Evolutionary conservation across 139 green algal species (phyloP).

Genomic region (Desmodesmus armatus): DNA sequence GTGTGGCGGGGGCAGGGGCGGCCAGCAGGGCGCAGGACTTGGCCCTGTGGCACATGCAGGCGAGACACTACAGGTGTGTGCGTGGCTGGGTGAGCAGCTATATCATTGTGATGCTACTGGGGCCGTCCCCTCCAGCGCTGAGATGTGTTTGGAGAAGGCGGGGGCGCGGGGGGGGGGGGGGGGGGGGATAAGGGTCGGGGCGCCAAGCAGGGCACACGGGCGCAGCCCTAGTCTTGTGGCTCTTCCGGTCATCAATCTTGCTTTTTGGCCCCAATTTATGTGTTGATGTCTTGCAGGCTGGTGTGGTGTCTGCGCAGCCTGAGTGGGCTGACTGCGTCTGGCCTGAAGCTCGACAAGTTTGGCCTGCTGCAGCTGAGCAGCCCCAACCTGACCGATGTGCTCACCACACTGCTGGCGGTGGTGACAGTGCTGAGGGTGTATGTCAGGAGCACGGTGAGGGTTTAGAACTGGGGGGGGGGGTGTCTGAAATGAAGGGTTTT

Average conservation of each 20-base stretch:
- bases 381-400: slow-evolving; percentile 11
- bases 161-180: too few relatives aligned
- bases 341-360: slow-evolving; percentile 10
- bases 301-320: slow-evolving; percentile 19
- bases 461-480: too few relatives aligned
- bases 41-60: slow-evolving; percentile 29
- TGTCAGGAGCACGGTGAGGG: slow-evolving; percentile 25
- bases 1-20: background rate
- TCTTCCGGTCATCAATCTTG: too few relatives aligned
- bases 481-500: background rate
- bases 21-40: slow-evolving; percentile 17
- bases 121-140: too few relatives aligned
- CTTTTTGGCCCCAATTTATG: too few relatives aligned
- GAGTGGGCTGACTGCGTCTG: slow-evolving; percentile 30
- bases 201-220: too few relatives aligned
- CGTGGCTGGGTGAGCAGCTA: too few relatives aligned
- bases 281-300: slow-evolving; percentile 4
- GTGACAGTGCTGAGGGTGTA: slow-evolving; percentile 32
- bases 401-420: slow-evolving; percentile 21
- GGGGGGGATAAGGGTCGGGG: too few relatives aligned
- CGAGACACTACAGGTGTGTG: slow-evolving; percentile 1
- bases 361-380: slow-evolving; percentile 36
- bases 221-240: too few relatives aligned
- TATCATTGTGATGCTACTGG: too few relatives aligned
- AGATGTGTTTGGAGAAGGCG: too few relatives aligned